Base-by-base conservation (phyloP, 2,329 filamentous ascomycete species). In the Pestalotiopsis sp. region DNA sequence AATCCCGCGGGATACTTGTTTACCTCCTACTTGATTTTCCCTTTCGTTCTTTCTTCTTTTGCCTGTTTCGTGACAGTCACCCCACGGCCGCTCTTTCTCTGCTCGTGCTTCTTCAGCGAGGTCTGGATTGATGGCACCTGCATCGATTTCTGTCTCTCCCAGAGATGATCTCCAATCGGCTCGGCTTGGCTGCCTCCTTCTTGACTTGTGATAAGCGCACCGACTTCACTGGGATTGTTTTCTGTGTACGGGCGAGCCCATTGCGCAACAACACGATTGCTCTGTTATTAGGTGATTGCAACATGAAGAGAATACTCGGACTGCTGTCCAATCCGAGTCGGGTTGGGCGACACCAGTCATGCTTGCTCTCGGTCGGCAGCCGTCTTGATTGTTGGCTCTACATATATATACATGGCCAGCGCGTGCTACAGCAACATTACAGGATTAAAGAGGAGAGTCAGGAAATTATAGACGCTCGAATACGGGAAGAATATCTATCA, bases 1-100 rank as follows among this genome's bases (percentile, higher is more conserved):
- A 63, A 63, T 63, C 60, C 60, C 60, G 60, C 60, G 60, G 60
- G 60, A 63, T 48, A 63, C 60, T 63, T 17, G 38, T 60, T n/a
- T n/a, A n/a, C 14, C 11, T 20, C 24, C 26, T 26, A 35, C 22
- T 22, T 17, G 20, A 10, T 35, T 35, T 22, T 20, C 4, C 5
- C 38, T 11, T 35, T 24, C 26, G 30, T 35, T 26, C 26, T 26
- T 13, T 20, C 14, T 26, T 35, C 38, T 35, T 61, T 38, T 20
- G n/a, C 58, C 17, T 61, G 17, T 35, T 61, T 61, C 38, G 58
- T 30, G 13, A 61, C 9, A 58, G 2, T 26, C 20, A 7, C 44
- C 44, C 44, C 44, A 52, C 44, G 44, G 44, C 14, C n/a, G n/a
- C 17, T 52, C 44, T n/a, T 52, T 52, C 44, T 52, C 44, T 52